Evolutionary conservation across 768 basidiomycete species (phyloP).

Genomic region (Russula sp.): DNA sequence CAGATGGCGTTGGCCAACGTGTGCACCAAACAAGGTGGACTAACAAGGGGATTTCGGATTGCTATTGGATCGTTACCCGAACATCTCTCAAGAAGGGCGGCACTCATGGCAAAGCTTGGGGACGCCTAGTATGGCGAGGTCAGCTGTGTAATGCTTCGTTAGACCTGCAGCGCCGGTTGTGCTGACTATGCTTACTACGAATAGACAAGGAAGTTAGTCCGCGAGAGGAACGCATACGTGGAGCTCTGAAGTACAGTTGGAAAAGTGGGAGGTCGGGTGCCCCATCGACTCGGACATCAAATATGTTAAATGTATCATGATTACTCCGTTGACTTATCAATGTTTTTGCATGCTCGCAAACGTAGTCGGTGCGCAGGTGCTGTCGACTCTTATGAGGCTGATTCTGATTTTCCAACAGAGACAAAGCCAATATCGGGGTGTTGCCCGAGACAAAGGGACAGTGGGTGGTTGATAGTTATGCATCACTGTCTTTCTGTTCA

Average conservation of each 20-base stretch:
- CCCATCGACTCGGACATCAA: not conserved
- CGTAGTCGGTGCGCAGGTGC: too few species aligned
- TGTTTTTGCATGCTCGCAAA: too few species aligned
- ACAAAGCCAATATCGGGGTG: too few species aligned
- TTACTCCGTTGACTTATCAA: too few species aligned
- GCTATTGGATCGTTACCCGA: slow-evolving; percentile 71
- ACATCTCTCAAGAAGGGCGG: slow-evolving; percentile 67
- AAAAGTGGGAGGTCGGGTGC: slow-evolving; percentile 43
- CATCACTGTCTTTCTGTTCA: too few species aligned
- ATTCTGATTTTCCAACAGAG: too few species aligned
- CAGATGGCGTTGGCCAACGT: slow-evolving; percentile 56
- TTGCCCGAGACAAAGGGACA: too few species aligned
- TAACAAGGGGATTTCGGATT: slow-evolving; percentile 54
- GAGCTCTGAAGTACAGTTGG: slow-evolving; percentile 73
- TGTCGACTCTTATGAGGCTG: too few species aligned
- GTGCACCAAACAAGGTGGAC: slow-evolving; percentile 73
- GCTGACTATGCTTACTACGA: not conserved
- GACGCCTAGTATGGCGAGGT: slow-evolving; percentile 75
- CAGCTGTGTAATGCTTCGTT: slow-evolving; percentile 23
- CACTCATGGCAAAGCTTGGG: slow-evolving; percentile 78
- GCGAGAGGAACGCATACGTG: slow-evolving; percentile 56
- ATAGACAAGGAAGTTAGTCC: slow-evolving; percentile 55
- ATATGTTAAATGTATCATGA: not conserved
- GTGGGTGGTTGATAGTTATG: too few species aligned
- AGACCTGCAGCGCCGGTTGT: not conserved